A percentile compares a stretch with the other conserved stretches of the same genome.
phyloP scores from a whole-genome alignment of 2,329 filamentous ascomycete genomes.

The Diaporthe eres region DNA sequence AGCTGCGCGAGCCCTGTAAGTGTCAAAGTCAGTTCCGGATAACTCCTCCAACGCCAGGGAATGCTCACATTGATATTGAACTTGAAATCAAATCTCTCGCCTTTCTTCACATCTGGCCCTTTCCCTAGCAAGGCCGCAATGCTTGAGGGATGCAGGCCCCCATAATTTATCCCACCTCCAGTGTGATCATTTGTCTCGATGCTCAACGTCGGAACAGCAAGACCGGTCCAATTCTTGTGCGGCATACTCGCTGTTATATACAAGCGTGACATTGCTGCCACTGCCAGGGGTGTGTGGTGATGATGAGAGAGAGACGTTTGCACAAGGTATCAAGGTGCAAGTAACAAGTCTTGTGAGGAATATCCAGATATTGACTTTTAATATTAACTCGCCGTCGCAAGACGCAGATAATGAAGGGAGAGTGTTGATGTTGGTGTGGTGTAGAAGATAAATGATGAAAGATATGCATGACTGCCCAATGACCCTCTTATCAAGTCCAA shows the following conservation, averaged over 20 bases:
- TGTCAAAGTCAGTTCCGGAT: neutral
- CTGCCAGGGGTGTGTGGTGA: no score
- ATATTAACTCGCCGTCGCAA: neutral
- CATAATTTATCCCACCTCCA: slow-evolving; percentile 22
- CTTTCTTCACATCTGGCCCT: slow-evolving; percentile 26
- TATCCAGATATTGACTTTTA: neutral
- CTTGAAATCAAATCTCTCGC: slow-evolving; percentile 33
- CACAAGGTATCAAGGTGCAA: neutral
- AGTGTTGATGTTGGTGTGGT: no score
- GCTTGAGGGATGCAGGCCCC: slow-evolving; percentile 29
- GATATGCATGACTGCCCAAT: neutral
- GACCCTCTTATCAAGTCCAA: neutral
- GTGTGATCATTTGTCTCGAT: slow-evolving; percentile 36
- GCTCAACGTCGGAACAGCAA: slow-evolving; percentile 27
- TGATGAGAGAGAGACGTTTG: neutral
- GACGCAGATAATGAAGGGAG: no score
- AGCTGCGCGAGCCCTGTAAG: slow-evolving; percentile 17
- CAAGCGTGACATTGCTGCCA: slow-evolving; percentile 22
- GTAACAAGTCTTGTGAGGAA: neutral
- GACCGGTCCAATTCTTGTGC: slow-evolving; percentile 31
- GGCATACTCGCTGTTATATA: slow-evolving; percentile 34
- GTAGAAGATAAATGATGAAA: neutral
- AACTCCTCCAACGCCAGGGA: neutral
- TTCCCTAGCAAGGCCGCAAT: slow-evolving; percentile 34
- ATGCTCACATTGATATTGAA: slow-evolving; percentile 28